A percentile compares a stretch with the other conserved stretches of the same genome.
Evolutionary conservation across 2,329 filamentous ascomycete species (phyloP).

Genomic region (Cytospora mali): DNA sequence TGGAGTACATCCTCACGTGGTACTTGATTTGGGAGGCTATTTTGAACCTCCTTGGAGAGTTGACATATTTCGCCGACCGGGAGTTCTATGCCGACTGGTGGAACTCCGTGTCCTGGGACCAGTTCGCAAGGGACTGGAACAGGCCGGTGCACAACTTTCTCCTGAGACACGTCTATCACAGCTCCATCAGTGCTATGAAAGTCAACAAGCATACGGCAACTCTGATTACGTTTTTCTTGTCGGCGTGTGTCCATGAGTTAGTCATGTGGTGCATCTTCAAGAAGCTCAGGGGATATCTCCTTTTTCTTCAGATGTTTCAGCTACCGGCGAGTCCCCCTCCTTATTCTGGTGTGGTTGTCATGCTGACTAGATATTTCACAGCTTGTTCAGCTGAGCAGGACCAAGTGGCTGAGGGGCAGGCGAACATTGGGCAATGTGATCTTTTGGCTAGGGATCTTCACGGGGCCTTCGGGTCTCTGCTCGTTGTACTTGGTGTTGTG

Average conservation of each 20-base stretch:
- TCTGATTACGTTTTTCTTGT: slow-evolving; percentile 74
- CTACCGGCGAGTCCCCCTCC: slow-evolving; percentile 54
- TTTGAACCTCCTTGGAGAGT: slow-evolving; percentile 74
- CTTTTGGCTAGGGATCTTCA: slow-evolving; percentile 80
- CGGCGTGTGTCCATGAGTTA: slow-evolving; percentile 72
- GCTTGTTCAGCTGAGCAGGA: slow-evolving; percentile 68
- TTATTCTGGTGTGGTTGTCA: slow-evolving; percentile 17
- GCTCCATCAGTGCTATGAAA: slow-evolving; percentile 72
- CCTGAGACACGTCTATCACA: slow-evolving; percentile 78
- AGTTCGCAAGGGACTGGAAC: slow-evolving; percentile 82
- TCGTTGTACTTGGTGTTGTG: slow-evolving; percentile 62
- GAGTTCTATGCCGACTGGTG: slow-evolving; percentile 71
- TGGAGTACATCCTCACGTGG: slow-evolving; percentile 77
- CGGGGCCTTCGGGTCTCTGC: slow-evolving; percentile 69
- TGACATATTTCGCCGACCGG: slow-evolving; percentile 76
- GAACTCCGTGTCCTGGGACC: slow-evolving; percentile 70
- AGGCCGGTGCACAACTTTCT: slow-evolving; percentile 77
- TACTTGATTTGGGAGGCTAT: slow-evolving; percentile 81
- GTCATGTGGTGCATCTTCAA: slow-evolving; percentile 82
- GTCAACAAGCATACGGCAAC: slow-evolving; percentile 72
- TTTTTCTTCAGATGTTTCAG: slow-evolving; percentile 74
- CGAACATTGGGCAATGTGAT: slow-evolving; percentile 70
- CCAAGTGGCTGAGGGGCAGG: slow-evolving; percentile 63
- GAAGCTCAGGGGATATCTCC: slow-evolving; percentile 73
- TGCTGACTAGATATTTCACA: slow-evolving; percentile 30